Evolutionary conservation across 176 grass and related monocot species (phyloP).

Genomic region (Oryza meyeriana): DNA sequence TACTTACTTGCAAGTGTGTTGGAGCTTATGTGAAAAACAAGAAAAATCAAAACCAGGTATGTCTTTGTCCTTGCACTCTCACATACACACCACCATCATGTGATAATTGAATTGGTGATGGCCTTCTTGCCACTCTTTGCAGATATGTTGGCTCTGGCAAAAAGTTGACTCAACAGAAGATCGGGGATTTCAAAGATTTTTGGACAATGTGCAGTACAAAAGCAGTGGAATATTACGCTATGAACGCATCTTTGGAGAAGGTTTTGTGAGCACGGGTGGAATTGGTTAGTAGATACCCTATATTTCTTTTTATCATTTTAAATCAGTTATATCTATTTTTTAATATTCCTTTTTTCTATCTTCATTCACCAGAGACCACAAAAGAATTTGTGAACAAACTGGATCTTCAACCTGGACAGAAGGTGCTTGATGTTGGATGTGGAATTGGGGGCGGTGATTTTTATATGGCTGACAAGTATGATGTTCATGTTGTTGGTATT

Average conservation of each 20-base stretch:
- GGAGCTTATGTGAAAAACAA: constrained; percentile 94
- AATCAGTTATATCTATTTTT: constrained; percentile 18
- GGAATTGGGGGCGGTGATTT: constrained; percentile 97
- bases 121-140: not conserved
- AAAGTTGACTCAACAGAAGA: constrained; percentile 82
- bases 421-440: constrained; percentile 96
- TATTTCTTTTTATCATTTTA: not conserved
- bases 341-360: not conserved
- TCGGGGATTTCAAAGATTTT: constrained; percentile 80
- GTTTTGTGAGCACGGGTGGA: constrained; percentile 96
- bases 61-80: constrained; percentile 2
- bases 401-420: constrained; percentile 83
- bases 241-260: constrained; percentile 88
- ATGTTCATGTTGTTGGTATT: constrained; percentile 87
- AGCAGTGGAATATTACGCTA: constrained; percentile 90
- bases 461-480: constrained; percentile 95
- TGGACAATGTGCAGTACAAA: constrained; percentile 99
- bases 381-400: constrained; percentile 87
- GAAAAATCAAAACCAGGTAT: constrained; percentile 99
- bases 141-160: constrained; percentile 95
- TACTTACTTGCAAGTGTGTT: constrained; percentile 88
- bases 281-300: constrained; percentile 55
- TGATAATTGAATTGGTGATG: constrained; percentile 19
- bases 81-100: not conserved
- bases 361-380: constrained; percentile 63